Percentiles rank a stretch among this genome's conserved stretches.
Evolutionary conservation across 2,329 filamentous ascomycete species (phyloP).

Genomic region (Penicillium sp.): DNA sequence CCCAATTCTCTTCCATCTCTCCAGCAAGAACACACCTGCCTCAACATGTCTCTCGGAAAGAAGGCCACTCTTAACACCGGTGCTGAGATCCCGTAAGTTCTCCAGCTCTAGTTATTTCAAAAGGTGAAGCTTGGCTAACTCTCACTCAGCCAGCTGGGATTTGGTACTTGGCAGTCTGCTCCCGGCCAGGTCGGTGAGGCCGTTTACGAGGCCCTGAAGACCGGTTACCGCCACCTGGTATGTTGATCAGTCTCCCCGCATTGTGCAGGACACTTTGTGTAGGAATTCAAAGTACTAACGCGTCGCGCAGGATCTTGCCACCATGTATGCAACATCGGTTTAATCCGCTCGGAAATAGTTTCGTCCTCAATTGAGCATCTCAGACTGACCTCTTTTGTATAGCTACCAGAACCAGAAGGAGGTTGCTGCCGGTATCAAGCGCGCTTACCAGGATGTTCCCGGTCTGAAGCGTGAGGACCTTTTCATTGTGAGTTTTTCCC

Average conservation of each 20-base stretch:
- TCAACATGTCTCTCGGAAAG: conserved; percentile 46
- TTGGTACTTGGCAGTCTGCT: conserved; percentile 46
- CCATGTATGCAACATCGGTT: conserved; percentile 36
- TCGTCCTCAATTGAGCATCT: neutral
- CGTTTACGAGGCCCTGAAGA: conserved; percentile 45
- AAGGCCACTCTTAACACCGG: conserved; percentile 45
- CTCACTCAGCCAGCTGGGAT: conserved; percentile 40
- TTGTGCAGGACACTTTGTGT: neutral
- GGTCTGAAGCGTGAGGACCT: conserved; percentile 47
- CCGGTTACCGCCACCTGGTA: conserved; percentile 46
- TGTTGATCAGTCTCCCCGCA: conserved; percentile 10
- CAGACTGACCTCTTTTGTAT: neutral
- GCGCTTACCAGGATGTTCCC: conserved; percentile 39
- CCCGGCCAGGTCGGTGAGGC: conserved; percentile 45
- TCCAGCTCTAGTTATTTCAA: neutral
- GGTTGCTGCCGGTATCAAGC: conserved; percentile 16
- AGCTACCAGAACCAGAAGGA: conserved; percentile 39
- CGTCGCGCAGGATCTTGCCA: conserved; percentile 39
- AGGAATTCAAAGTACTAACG: conserved; percentile 16
- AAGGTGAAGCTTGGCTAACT: conserved; percentile 1
- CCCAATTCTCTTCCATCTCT: neutral
- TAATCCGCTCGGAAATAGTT: neutral
- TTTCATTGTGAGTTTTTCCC: conserved; percentile 41
- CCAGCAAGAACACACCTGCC: neutral
- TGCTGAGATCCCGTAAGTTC: conserved; percentile 42